phyloP scores from a whole-genome alignment of 2,329 filamentous ascomycete species.

The Lasiodiplodia gonubiensis region DNA sequence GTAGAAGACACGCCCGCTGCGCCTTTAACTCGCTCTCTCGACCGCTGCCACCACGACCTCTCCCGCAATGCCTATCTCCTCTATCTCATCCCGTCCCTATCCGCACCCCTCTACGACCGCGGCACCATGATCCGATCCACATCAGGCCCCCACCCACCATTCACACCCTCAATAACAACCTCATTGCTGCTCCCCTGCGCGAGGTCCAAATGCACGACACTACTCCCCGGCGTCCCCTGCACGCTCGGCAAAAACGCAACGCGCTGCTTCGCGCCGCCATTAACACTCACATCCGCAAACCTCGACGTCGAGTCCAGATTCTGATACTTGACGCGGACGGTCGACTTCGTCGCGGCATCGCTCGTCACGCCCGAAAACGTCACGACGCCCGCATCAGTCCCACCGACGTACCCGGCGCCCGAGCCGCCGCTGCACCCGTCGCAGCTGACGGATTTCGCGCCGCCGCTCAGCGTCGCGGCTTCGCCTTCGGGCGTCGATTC shows the following conservation, averaged over 20 bases:
- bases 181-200: conserved; percentile 59
- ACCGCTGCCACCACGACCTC: not conserved
- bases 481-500: conserved; percentile 62
- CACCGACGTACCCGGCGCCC: conserved; percentile 56
- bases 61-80: not conserved
- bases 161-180: conserved; percentile 53
- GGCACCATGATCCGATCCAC: conserved; percentile 63
- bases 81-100: not conserved
- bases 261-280: conserved; percentile 55
- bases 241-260: conserved; percentile 62
- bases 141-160: conserved; percentile 56
- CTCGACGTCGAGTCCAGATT: conserved; percentile 62
- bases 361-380: conserved; percentile 56
- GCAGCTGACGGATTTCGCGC: conserved; percentile 57
- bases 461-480: conserved; percentile 50
- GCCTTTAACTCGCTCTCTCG: too few species aligned
- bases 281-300: conserved; percentile 62
- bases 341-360: conserved; percentile 53
- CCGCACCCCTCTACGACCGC: conserved; percentile 36
- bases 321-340: conserved; percentile 61
- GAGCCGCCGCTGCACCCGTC: conserved; percentile 64
- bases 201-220: conserved; percentile 56
- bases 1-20: too few species aligned
- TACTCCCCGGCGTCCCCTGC: conserved; percentile 54
- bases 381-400: conserved; percentile 57